Conservation (phyloP, 176 grass and related monocot species). For the Musa troglodytarum region DNA sequence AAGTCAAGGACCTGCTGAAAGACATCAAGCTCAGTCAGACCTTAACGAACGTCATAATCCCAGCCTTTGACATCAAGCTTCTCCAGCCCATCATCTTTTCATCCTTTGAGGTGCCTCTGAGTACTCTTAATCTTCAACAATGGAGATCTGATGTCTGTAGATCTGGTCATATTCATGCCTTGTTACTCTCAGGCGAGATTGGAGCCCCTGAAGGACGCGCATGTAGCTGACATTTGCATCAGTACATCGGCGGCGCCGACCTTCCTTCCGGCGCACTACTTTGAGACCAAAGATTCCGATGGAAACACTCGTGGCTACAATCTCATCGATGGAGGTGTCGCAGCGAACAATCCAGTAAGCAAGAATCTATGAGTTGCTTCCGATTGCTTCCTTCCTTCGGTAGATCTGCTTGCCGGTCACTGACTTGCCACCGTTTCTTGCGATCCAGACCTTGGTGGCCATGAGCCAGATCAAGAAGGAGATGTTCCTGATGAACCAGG, state of each 20-base stretch:
- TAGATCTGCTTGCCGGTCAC: background rate
- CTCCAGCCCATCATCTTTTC: constrained; percentile 60
- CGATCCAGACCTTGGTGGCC: constrained; percentile 39
- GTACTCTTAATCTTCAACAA: background rate
- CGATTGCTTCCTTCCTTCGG: background rate
- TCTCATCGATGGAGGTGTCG: constrained; percentile 54
- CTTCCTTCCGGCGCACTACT: constrained; percentile 47
- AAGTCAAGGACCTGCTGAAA: constrained; percentile 25
- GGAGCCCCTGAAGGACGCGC: constrained; percentile 34
- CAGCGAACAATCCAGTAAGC: constrained; percentile 60
- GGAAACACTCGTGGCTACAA: constrained; percentile 39
- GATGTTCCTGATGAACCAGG: constrained; percentile 25
- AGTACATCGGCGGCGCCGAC: constrained; percentile 59
- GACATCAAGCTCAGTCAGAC: constrained; percentile 27
- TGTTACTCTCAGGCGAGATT: constrained; percentile 18
- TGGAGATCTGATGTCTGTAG: background rate
- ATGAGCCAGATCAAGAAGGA: constrained; percentile 40
- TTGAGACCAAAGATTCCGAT: constrained; percentile 7
- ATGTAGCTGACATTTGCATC: constrained; percentile 63
- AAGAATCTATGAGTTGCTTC: background rate
- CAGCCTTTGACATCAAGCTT: constrained; percentile 46
- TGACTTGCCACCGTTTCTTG: background rate
- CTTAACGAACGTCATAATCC: constrained; percentile 49
- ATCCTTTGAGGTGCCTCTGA: constrained; percentile 35
- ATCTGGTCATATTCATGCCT: background rate